Conservation (phyloP, 495 filamentous ascomycete genomes). For the Amphirosellinia nigrospora region DNA sequence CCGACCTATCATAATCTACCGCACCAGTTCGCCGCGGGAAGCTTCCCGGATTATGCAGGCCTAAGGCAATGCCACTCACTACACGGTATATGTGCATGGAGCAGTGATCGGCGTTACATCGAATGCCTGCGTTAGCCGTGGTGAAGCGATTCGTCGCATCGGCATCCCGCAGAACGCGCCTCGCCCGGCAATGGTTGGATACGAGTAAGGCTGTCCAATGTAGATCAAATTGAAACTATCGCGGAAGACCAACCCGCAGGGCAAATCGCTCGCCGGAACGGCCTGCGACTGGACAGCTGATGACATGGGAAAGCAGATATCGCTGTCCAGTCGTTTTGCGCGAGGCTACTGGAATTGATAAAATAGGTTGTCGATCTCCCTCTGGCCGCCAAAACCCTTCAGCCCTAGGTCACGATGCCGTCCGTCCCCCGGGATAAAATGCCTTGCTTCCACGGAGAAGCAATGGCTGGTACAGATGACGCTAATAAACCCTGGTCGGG, state of each 20-base stretch:
- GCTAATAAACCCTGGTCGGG: neutral
- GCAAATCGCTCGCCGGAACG: neutral
- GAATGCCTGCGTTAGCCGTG: neutral
- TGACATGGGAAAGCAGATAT: neutral
- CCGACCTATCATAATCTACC: neutral
- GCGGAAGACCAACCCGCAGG: neutral
- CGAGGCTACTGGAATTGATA: constrained; percentile 9
- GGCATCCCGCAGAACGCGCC: constrained; percentile 13
- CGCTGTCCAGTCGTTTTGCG: constrained; percentile 7
- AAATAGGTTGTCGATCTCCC: neutral
- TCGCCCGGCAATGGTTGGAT: neutral
- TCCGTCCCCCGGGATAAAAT: neutral
- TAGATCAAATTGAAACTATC: constrained; percentile 4
- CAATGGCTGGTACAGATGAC: neutral
- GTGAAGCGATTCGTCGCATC: constrained; percentile 15
- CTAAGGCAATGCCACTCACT: neutral
- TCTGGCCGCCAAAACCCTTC: neutral
- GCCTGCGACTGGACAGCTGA: neutral
- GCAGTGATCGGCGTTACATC: constrained; percentile 12
- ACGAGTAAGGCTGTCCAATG: constrained; percentile 13
- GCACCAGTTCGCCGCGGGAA: constrained; percentile 15
- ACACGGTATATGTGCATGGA: neutral
- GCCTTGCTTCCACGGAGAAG: neutral
- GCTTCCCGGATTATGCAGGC: neutral
- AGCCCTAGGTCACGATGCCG: neutral